A percentile compares a stretch with the other conserved stretches of the same genome.
phyloP scores from a whole-genome alignment of 306 rosid genomes.

The Fragaria ananassa region DNA sequence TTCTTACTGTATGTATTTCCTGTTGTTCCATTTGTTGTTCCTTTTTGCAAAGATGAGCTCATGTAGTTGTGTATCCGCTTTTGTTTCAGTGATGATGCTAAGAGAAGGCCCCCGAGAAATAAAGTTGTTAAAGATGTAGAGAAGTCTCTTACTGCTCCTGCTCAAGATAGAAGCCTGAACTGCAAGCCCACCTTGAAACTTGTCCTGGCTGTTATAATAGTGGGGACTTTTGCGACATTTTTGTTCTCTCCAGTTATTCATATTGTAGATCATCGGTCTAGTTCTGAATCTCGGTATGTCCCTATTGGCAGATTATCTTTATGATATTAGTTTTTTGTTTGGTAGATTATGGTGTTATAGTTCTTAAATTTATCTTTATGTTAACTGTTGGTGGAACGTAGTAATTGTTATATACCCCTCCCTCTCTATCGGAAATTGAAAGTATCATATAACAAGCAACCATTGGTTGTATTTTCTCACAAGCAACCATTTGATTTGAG shows the following conservation, averaged over 20 bases:
- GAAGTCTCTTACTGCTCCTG: constrained; percentile 36
- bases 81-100: constrained; percentile 65
- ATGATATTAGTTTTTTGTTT: background rate
- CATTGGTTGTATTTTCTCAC: background rate
- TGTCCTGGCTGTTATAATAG: constrained; percentile 49
- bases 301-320: constrained; percentile 10
- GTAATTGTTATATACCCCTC: background rate
- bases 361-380: background rate
- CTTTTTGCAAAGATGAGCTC: constrained; percentile 5
- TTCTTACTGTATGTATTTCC: background rate
- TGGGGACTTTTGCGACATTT: constrained; percentile 65
- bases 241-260: constrained; percentile 67
- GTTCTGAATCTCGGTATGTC: constrained; percentile 53
- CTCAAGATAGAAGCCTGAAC: constrained; percentile 41
- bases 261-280: constrained; percentile 56
- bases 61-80: constrained; percentile 14
- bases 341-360: constrained; percentile 6
- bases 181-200: constrained; percentile 68
- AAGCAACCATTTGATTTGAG: constrained; percentile 2
- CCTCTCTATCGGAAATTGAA: background rate
- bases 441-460: background rate
- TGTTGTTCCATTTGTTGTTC: constrained; percentile 16
- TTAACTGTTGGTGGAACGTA: background rate
- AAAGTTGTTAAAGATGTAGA: constrained; percentile 64
- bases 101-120: constrained; percentile 64